Conservation (phyloP, 2,329 filamentous ascomycete genomes). For the Aphanocladium album region DNA sequence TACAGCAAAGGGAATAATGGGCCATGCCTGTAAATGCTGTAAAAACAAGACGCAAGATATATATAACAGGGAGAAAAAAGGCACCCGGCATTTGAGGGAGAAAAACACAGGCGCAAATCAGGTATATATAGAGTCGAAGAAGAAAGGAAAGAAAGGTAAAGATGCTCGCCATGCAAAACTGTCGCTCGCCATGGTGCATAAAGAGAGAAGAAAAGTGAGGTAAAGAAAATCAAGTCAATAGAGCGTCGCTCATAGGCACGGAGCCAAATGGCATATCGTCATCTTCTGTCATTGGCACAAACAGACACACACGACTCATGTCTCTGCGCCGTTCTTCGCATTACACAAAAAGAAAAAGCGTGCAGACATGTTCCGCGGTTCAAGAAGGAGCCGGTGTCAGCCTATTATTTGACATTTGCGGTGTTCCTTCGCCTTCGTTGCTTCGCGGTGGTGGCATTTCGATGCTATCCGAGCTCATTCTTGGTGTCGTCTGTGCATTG, state of each 20-base stretch:
- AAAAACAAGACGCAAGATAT: neutral
- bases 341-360: neutral
- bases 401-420: neutral
- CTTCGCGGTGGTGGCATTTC: conserved; percentile 9
- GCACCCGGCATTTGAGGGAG: neutral
- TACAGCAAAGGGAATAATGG: conserved; percentile 3
- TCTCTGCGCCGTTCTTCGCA: neutral
- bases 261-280: conserved; percentile 1
- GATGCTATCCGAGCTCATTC: conserved; percentile 9
- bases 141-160: neutral
- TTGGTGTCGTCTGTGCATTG: conserved; percentile 3
- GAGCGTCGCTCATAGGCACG: neutral
- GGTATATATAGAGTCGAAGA: neutral
- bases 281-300: conserved; percentile 4
- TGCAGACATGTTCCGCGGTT: neutral
- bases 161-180: conserved; percentile 9
- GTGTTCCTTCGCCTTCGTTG: conserved; percentile 3
- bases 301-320: neutral
- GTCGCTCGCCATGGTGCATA: conserved; percentile 2
- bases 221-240: neutral
- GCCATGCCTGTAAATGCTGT: conserved; percentile 3
- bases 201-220: neutral
- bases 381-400: neutral
- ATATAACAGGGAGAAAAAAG: neutral
- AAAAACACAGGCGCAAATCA: neutral